These are phyloP conservation scores for Lenzites betulinus DNA, from an alignment of 768 basidiomycete genomes.

Conservation along the genomic window DNA sequence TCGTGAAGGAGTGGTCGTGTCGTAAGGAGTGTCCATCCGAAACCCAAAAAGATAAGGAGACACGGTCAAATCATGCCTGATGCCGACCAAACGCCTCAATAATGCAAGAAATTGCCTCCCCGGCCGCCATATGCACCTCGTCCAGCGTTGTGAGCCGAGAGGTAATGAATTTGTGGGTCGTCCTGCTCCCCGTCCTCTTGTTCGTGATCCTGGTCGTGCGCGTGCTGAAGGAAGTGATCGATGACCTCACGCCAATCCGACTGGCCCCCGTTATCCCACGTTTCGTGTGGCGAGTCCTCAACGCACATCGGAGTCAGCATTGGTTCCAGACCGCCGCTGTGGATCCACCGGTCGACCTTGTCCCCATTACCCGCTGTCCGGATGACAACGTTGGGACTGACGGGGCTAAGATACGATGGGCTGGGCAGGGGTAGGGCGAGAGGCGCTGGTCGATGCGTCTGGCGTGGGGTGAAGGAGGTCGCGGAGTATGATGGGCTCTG, in stretches of 20 bases:
- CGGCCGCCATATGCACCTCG: not conserved
- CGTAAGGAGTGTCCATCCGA: too few relatives aligned
- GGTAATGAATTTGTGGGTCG: conserved; percentile 4
- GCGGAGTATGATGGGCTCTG: conserved; percentile 24
- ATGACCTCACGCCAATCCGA: conserved; percentile 21
- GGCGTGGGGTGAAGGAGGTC: conserved; percentile 11
- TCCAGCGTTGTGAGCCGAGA: not conserved
- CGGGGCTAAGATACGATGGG: conserved; percentile 5
- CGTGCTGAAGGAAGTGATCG: conserved; percentile 18
- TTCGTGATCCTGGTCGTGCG: not conserved
- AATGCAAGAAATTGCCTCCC: not conserved
- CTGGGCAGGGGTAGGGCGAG: conserved; percentile 5
- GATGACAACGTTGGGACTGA: conserved; percentile 11
- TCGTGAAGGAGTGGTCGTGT: too few relatives aligned
- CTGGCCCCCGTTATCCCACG: conserved; percentile 16
- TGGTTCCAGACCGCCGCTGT: conserved; percentile 16
- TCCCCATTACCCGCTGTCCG: conserved; percentile 8
- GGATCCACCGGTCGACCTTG: conserved; percentile 21
- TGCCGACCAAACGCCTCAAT: not conserved
- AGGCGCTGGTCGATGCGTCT: conserved; percentile 6
- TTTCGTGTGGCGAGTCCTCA: conserved; percentile 15
- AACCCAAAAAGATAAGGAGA: too few relatives aligned
- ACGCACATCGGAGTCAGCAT: conserved; percentile 16
- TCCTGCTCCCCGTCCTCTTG: conserved; percentile 5
- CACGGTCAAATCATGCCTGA: not conserved